Base-by-base conservation (phyloP, 108 stramenopile species). In the Cylindrotheca closterium region DNA sequence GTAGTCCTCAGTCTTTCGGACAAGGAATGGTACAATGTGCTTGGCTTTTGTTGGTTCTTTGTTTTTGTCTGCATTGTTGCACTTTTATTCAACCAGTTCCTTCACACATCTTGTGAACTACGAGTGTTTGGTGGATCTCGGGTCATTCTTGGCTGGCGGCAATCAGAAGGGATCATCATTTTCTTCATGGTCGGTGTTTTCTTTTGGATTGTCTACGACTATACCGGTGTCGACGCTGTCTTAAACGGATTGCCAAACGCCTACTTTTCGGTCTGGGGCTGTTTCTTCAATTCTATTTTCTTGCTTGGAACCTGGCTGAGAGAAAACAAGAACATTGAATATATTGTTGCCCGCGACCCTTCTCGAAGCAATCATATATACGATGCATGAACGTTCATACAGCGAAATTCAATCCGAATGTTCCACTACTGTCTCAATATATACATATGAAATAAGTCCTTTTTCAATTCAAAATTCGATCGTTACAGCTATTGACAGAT, bases 221-320 rank as follows among this genome's bases (percentile, higher is more conserved):
- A 68, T 50, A 77, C 76, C 2, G 83, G 83, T 24, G 79, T 74
- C 12, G 62, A 72, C 54, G 83, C 79, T 22, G 51, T 78, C 1
- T 62, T 84, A 27, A 78, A 72, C 37, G 79, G 79, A n/a, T 51
- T 78, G 22, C 55, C 55, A 17, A 76, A 81, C 31, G 58, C 60
- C 15, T 84, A 77, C 33, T 80, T 77, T 71, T 77, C 73, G 15
- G 23, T 78, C 0, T 84, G 79, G 79, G 83, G 79, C 19, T 51
- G 60, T 5, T 84, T 84, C 60, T 80, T 80, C 42, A 74, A 58
- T 49, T 62, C 65, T 26, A 56, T 71, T 17, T 69, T 73, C 30
- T 63, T 78, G 26, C 55, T 84, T 26, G 73, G 75, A 22, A 75
- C 79, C 10, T 84, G 83, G 83, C 67, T 84, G 3, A 37, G 73